Evolutionary conservation across 139 green algal genomes (phyloP).

Genomic region (Coelastrella sp.): DNA sequence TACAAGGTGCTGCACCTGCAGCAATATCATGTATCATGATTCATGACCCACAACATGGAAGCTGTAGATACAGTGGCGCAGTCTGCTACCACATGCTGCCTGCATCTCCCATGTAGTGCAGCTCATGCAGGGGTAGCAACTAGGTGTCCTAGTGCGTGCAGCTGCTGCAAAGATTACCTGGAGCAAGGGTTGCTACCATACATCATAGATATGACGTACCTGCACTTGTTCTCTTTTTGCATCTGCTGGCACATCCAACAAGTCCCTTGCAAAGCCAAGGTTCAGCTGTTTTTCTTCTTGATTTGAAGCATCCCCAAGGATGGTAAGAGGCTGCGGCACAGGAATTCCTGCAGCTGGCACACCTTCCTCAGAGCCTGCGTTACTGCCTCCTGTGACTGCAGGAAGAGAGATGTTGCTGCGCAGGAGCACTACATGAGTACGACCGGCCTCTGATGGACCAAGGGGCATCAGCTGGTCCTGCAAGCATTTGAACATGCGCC

Average conservation of each 20-base stretch:
- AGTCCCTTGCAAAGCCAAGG: background rate
- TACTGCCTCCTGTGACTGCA: background rate
- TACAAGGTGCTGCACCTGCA: too few species aligned
- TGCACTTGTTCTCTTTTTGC: background rate
- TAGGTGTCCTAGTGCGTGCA: too few species aligned
- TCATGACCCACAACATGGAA: too few species aligned
- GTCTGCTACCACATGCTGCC: too few species aligned
- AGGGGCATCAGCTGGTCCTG: conserved; percentile 23
- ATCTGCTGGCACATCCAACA: background rate
- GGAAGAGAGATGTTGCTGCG: background rate
- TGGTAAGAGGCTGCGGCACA: background rate
- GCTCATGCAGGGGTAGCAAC: too few species aligned
- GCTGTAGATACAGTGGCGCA: too few species aligned
- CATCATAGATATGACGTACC: background rate
- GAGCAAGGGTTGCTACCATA: too few species aligned
- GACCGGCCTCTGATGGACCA: background rate
- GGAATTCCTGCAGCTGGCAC: background rate
- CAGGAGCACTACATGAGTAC: conserved; percentile 10
- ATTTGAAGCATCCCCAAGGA: background rate
- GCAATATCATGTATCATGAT: too few species aligned
- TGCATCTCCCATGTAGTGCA: too few species aligned
- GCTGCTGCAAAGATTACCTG: too few species aligned
- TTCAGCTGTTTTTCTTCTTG: background rate
- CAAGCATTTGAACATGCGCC: background rate
- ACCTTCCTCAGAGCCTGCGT: too few species aligned